Base-by-base conservation (phyloP, 768 basidiomycete genomes). In the Hericium erinaceus region DNA sequence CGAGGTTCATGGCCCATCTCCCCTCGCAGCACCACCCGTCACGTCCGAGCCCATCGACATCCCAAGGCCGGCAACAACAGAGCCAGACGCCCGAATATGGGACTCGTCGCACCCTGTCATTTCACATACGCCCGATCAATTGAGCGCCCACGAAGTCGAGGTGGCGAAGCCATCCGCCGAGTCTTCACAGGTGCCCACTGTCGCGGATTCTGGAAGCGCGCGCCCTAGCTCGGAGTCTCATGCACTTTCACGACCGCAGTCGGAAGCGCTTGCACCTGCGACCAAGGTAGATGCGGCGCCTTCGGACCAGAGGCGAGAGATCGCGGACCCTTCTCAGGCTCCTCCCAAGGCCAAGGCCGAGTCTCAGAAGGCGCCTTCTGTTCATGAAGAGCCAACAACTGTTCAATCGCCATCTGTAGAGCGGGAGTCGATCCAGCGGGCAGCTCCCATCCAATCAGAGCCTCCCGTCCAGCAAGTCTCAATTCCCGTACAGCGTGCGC, bases 1-100 rank as follows among this genome's bases (percentile, higher is more conserved):
- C 37, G 58, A 56, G 12, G 46, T 63, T 26, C 58, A 59, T 12
- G 65, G 62, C 16, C 68, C 66, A 4, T 71, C 67, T 1, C 69
- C 64, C 5, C 65, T 71, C 6, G 57, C 64, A n/a, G 51, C 46
- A 18, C 28, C 60, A 33, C 53, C 62, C 18, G 54, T 63, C 46
- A 54, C n/a, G n/a, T 56, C 55, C n/a, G 46, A 48, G 38, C 55
- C 55, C 4, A 50, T 56, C 37, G 48, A 48, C 48, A 56, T 56
- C 28, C 55, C 55, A 7, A n/a, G n/a, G 46, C 28, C 26, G n/a
- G 11, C 46, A 11, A n/a, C 44, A n/a, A 46, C 44, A n/a, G 44
- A 46, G 20, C n/a, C 20, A 20, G n/a, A 46, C 44, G 44, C 44
- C 13, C n/a, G 44, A 20, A 18, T 20, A 20, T 46, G 44, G 44